phyloP scores from a whole-genome alignment of 1,284 basidiomycete species.

The Gymnopus androsaceus region DNA sequence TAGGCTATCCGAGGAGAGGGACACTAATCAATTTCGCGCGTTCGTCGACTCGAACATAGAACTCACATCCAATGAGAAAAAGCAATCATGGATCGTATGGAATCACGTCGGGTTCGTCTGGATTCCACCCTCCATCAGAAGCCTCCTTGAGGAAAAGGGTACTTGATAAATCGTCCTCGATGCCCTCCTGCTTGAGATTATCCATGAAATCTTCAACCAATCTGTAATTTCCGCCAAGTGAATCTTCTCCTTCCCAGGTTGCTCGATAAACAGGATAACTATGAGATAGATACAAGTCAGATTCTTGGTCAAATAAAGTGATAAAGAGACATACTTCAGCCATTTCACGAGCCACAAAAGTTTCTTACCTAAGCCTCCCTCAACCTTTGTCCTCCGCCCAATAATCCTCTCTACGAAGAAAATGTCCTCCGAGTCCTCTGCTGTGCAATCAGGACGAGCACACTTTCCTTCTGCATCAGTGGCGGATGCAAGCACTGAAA shows the following conservation, averaged over 20 bases:
- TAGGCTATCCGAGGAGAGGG: too few species aligned
- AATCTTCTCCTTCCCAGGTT: constrained; percentile 39
- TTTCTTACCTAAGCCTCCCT: constrained; percentile 17
- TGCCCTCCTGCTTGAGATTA: constrained; percentile 29
- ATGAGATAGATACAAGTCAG: neutral
- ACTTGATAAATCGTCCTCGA: constrained; percentile 24
- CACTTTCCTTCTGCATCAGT: neutral
- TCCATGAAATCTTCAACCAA: constrained; percentile 32
- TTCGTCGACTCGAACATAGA: neutral
- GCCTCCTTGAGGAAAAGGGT: constrained; percentile 35
- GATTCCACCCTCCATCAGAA: constrained; percentile 32
- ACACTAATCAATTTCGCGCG: too few species aligned
- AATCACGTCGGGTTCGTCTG: constrained; percentile 12
- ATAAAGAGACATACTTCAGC: constrained; percentile 32
- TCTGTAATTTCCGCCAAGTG: constrained; percentile 28
- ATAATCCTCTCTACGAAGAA: constrained; percentile 34
- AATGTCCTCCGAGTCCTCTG: constrained; percentile 16
- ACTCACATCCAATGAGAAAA: neutral
- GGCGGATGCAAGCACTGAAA: constrained; percentile 2
- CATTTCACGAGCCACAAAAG: constrained; percentile 39
- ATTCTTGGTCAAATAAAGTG: neutral
- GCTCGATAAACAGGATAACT: constrained; percentile 38
- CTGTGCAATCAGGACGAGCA: constrained; percentile 8
- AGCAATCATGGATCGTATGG: neutral
- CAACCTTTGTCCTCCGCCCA: constrained; percentile 29